Evolutionary conservation across 208 protist genomes (phyloP), one percentile per base, ranked within the genome.

Genomic region (Leishmania aethiopica): DNA sequence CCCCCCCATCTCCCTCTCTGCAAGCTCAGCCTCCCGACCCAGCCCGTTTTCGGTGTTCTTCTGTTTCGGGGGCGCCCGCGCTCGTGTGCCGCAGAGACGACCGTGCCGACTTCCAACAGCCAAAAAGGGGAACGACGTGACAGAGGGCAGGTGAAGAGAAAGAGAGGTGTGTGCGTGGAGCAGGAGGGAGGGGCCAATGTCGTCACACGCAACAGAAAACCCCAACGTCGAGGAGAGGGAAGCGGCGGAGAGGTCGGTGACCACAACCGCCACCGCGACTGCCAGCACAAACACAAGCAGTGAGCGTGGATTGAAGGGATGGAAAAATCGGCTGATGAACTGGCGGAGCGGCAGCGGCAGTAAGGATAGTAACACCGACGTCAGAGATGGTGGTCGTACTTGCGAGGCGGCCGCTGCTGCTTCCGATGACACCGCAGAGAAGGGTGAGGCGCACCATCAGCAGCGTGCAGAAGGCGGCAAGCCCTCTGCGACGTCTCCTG

Each of bases 301-400:
- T n/a, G 72, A 59, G 32, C 60, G 71, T 59, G 81, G 82, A 25
- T 55, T 74, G 45, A 78, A 66, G 72, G 77, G 77, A 3, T 81
- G 76, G 77, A 75, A 55, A 25, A 66, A 53, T 25, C 77, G 71
- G 13, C 73, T 85, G 49, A 81, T 85, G 82, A 76, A 74, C 45
- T 74, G 70, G 70, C 70, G 70, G 45, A 62, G 47, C 37, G 70
- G 53, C 59, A n/a, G 49, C 51, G 53, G 10, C 57, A 72, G 60
- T 17, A 40, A 3, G 55, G 13, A 70, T 37, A n/a, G 32, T 47
- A 51, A 51, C 22, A 17, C 17, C 71, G 10, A 70, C 76, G 3
- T 22, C 74, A 35, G 42, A 35, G 49, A 40, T 40, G 51, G 73
- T 32, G 53, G 17, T 25, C 15, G 13, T n/a, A 42, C n/a, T 42